These are phyloP conservation scores for Betula pendula DNA, from an alignment of 306 rosid genomes.

Conservation along the genomic window DNA sequence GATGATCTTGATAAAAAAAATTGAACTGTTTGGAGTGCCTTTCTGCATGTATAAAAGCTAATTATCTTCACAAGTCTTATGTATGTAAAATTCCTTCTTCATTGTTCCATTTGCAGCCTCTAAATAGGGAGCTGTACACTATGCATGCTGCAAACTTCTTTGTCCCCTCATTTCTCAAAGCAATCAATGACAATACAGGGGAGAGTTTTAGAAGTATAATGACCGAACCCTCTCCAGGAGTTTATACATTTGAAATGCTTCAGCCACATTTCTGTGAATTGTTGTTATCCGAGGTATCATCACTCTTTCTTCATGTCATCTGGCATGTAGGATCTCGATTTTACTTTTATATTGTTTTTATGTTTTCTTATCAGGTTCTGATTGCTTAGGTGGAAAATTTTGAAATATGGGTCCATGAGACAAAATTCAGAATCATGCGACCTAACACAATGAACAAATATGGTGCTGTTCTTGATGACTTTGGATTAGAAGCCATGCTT, in stretches of 20 bases:
- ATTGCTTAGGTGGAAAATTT: conserved; percentile 84
- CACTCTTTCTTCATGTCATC: conserved; percentile 32
- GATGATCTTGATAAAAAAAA: neutral
- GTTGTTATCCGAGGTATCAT: conserved; percentile 82
- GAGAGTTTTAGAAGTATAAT: conserved; percentile 64
- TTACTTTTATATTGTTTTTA: conserved; percentile 30
- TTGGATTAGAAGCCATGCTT: conserved; percentile 88
- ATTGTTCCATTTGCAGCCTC: conserved; percentile 52
- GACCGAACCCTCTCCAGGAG: conserved; percentile 60
- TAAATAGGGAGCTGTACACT: conserved; percentile 63
- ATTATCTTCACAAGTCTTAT: neutral
- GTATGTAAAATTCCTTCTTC: conserved; percentile 25
- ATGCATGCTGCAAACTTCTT: conserved; percentile 71
- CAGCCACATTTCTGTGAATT: conserved; percentile 77
- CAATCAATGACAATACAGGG: conserved; percentile 67
- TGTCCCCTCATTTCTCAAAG: conserved; percentile 84
- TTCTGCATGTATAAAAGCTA: conserved; percentile 18
- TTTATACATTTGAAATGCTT: conserved; percentile 84
- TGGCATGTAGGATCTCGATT: conserved; percentile 13
- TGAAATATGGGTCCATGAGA: conserved; percentile 82
- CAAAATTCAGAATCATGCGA: conserved; percentile 80
- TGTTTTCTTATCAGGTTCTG: conserved; percentile 62
- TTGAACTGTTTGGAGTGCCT: conserved; percentile 24
- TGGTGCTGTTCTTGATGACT: conserved; percentile 96
- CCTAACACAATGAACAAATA: conserved; percentile 89